Conservation (phyloP, 148 eudicot species). For the Heliamphora exappendiculata region DNA sequence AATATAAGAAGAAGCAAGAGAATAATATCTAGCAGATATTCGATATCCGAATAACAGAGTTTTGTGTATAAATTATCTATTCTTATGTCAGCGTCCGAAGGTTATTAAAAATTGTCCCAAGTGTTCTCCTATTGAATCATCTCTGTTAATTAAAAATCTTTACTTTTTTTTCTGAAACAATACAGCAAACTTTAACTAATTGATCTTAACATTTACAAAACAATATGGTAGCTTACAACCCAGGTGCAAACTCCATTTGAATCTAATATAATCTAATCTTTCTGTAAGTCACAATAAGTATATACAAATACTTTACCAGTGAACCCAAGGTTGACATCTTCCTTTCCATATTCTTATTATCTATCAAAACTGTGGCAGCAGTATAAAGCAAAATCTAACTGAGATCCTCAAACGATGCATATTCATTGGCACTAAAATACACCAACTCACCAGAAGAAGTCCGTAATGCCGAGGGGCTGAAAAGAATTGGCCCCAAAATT, state of each 20-base stretch:
- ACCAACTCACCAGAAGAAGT: neutral
- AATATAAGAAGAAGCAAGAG: no score
- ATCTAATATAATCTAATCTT: neutral
- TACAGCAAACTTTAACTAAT: neutral
- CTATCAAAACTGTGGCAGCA: neutral
- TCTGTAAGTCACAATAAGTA: neutral
- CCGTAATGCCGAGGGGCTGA: neutral
- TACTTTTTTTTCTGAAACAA: neutral
- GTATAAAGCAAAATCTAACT: neutral
- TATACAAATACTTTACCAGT: neutral
- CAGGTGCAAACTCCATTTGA: neutral
- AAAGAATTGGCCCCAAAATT: neutral
- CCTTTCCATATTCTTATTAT: neutral
- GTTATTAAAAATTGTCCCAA: no score
- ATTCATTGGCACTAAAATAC: neutral
- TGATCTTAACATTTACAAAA: neutral
- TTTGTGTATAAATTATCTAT: no score
- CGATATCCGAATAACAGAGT: no score
- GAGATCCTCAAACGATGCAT: neutral
- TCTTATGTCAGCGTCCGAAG: no score
- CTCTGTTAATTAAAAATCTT: no score
- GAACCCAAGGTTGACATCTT: conserved; percentile 3
- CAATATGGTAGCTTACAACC: neutral
- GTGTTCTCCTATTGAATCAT: no score
- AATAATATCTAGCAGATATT: no score